A percentile compares a stretch with the other conserved stretches of the same genome.
These are phyloP conservation scores for Ehretia macrophylla DNA, from an alignment of 257 asterid genomes.

Conservation along the genomic window DNA sequence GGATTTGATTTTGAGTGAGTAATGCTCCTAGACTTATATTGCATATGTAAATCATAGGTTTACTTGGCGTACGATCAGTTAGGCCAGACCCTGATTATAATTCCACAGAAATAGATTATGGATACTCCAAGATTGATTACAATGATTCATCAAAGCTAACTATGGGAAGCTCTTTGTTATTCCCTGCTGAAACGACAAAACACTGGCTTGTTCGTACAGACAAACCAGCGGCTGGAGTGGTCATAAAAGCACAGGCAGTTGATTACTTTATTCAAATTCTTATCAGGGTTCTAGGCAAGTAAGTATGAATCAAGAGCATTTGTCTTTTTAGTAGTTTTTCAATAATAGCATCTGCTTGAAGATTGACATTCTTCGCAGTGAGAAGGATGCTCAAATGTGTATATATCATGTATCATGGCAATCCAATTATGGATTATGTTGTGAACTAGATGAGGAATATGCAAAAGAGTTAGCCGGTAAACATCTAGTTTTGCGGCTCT, in stretches of 20 bases:
- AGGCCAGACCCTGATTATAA: slow-evolving; percentile 61
- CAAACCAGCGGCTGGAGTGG: slow-evolving; percentile 61
- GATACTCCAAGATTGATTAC: slow-evolving; percentile 26
- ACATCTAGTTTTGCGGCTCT: slow-evolving; percentile 14
- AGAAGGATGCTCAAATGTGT: slow-evolving; percentile 92
- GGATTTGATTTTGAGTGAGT: slow-evolving; percentile 1
- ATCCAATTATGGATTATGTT: slow-evolving; percentile 76
- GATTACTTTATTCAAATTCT: slow-evolving; percentile 74
- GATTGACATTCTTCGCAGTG: slow-evolving; percentile 42
- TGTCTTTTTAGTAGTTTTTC: background rate
- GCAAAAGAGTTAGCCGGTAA: slow-evolving; percentile 77
- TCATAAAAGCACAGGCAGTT: slow-evolving; percentile 59
- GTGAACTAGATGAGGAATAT: slow-evolving; percentile 72
- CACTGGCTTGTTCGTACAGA: slow-evolving; percentile 72
- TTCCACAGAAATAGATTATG: slow-evolving; percentile 52
- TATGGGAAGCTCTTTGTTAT: slow-evolving; percentile 34
- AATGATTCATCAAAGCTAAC: slow-evolving; percentile 24
- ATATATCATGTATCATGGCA: slow-evolving; percentile 75
- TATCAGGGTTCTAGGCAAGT: slow-evolving; percentile 77
- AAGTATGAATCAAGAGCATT: slow-evolving; percentile 24
- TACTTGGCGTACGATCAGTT: slow-evolving; percentile 61
- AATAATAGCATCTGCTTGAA: slow-evolving; percentile 5
- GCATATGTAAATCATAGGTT: slow-evolving; percentile 33
- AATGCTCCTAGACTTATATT: slow-evolving; percentile 5
- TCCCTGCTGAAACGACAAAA: slow-evolving; percentile 57